phyloP scores from a whole-genome alignment of 2,329 filamentous ascomycete genomes.

The Aspergillus texensis region DNA sequence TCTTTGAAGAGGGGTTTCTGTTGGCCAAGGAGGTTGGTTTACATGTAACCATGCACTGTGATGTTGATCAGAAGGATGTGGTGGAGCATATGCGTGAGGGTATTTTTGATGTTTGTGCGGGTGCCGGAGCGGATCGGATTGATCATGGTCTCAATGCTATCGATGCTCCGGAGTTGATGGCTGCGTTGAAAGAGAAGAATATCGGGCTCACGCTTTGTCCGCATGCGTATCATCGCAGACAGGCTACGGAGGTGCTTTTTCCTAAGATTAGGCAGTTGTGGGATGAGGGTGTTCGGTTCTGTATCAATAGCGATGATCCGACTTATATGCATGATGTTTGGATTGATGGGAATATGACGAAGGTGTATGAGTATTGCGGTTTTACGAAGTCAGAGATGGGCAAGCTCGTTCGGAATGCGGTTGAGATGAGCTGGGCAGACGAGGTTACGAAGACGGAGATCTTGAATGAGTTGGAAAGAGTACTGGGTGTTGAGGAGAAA shows the following conservation, averaged over 20 bases:
- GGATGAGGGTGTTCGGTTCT: neutral
- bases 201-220: conserved; percentile 2
- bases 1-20: neutral
- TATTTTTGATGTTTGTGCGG: neutral
- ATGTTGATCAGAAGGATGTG: neutral
- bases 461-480: neutral
- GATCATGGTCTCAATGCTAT: neutral
- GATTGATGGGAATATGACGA: neutral
- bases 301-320: neutral
- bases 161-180: neutral
- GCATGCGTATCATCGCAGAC: conserved; percentile 5
- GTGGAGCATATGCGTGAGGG: neutral
- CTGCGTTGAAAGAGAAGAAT: neutral
- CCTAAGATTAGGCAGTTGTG: conserved; percentile 1
- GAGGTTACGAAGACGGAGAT: neutral
- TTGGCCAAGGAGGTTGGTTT: neutral
- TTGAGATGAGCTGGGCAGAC: neutral
- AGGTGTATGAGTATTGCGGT: neutral
- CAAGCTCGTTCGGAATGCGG: neutral
- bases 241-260: conserved; percentile 2
- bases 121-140: neutral
- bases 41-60: neutral
- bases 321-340: neutral
- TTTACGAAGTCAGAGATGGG: neutral
- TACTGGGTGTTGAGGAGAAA: neutral